phyloP scores from a whole-genome alignment of 2,329 filamentous ascomycete species.

The Simplicillium sp. region DNA sequence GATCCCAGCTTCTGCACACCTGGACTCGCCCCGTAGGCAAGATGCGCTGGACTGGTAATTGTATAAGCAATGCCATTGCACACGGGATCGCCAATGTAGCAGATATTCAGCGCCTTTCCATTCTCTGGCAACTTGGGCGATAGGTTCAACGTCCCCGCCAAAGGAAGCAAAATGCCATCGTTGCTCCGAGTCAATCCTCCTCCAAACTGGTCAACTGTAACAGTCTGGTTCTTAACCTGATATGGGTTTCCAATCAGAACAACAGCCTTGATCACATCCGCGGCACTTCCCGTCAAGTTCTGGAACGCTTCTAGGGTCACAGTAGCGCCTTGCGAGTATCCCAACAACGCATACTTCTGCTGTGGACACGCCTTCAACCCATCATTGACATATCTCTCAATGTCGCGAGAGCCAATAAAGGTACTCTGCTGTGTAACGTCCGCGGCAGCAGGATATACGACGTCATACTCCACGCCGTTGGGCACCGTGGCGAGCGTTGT shows the following conservation, averaged over 20 bases:
- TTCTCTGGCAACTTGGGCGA: not conserved
- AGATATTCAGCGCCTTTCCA: constrained; percentile 1
- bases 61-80: not conserved
- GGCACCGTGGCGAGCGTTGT: not conserved
- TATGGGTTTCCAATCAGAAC: constrained; percentile 1
- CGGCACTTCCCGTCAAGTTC: not conserved
- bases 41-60: not conserved
- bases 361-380: not conserved
- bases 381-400: not conserved
- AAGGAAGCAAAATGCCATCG: not conserved
- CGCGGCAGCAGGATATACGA: not conserved
- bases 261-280: not conserved
- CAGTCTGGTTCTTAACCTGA: not conserved
- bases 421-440: not conserved
- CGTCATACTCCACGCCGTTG: constrained; percentile 1
- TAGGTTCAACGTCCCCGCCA: not conserved
- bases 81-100: not conserved
- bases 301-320: not conserved
- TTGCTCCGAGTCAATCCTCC: not conserved
- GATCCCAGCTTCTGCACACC: not conserved
- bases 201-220: not conserved
- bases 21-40: not conserved
- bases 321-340: constrained; percentile 1
- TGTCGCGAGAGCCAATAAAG: not conserved
- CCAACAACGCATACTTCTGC: constrained; percentile 1